A percentile compares a stretch with the other conserved stretches of the same genome.
phyloP scores from a whole-genome alignment of 805 yeast genomes.

The Metschnikowia picachoensis region DNA sequence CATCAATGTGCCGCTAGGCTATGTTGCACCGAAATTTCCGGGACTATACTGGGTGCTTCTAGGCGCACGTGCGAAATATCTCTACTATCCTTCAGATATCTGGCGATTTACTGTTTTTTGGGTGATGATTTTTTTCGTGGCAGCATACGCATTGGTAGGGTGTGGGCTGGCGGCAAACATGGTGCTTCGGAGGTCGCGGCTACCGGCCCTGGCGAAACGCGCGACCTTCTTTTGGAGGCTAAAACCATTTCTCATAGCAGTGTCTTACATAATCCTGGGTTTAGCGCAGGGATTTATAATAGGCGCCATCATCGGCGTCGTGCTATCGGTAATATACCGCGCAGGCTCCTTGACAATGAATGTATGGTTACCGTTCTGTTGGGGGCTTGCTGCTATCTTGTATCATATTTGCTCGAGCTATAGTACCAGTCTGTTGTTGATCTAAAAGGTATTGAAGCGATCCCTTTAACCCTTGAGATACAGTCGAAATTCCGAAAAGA shows the following conservation, averaged over 20 bases:
- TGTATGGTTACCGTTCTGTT: slow-evolving; percentile 90
- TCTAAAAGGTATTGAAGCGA: slow-evolving; percentile 1
- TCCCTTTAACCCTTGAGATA: background rate
- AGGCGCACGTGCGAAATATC: slow-evolving; percentile 46
- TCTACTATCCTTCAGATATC: slow-evolving; percentile 68
- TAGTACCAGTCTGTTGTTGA: slow-evolving; percentile 40
- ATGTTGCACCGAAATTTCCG: slow-evolving; percentile 75
- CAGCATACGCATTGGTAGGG: slow-evolving; percentile 64
- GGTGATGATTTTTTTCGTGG: slow-evolving; percentile 66
- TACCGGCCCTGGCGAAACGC: background rate
- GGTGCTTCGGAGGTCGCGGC: slow-evolving; percentile 21
- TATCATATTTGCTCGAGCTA: slow-evolving; percentile 67
- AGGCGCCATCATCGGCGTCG: slow-evolving; percentile 75
- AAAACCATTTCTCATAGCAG: slow-evolving; percentile 40
- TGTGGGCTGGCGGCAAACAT: slow-evolving; percentile 43
- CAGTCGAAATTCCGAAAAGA: too few species aligned
- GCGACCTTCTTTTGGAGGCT: slow-evolving; percentile 2
- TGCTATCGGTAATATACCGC: slow-evolving; percentile 69
- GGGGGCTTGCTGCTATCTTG: slow-evolving; percentile 66
- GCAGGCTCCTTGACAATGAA: slow-evolving; percentile 85
- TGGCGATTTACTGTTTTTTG: slow-evolving; percentile 83
- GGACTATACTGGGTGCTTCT: slow-evolving; percentile 69
- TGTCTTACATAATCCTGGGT: slow-evolving; percentile 50
- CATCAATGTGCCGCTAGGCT: slow-evolving; percentile 72
- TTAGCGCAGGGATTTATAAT: slow-evolving; percentile 60